Percentiles rank a stretch among this genome's conserved stretches.
These are phyloP conservation scores for Seiridium unicorne DNA, from an alignment of 2,329 filamentous ascomycete genomes.

Conservation along the genomic window DNA sequence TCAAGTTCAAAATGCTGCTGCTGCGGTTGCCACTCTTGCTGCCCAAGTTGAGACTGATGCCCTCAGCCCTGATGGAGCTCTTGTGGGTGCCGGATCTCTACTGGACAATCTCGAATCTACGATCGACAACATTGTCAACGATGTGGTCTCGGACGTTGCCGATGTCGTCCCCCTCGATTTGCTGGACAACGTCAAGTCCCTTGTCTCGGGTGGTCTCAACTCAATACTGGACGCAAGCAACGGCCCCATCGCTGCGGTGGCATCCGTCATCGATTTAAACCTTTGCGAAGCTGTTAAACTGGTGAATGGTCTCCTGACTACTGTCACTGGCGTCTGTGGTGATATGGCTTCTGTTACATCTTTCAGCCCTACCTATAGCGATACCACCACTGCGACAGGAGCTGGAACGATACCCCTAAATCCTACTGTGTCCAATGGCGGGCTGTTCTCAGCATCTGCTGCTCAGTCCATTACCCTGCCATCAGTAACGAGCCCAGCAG, in stretches of 20 bases:
- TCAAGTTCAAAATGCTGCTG: constrained; percentile 16
- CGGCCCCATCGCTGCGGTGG: constrained; percentile 16
- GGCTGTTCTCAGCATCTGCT: not conserved
- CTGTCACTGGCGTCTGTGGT: constrained; percentile 22
- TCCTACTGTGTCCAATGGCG: not conserved
- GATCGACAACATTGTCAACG: constrained; percentile 15
- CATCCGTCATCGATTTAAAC: constrained; percentile 20
- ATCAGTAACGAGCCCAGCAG: not conserved
- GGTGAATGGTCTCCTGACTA: constrained; percentile 21
- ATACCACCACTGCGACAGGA: not conserved
- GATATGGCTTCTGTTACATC: constrained; percentile 16
- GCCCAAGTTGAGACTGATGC: constrained; percentile 14
- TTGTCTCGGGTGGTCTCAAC: constrained; percentile 16
- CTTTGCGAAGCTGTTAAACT: constrained; percentile 19
- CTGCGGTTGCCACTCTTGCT: constrained; percentile 19
- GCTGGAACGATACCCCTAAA: not conserved
- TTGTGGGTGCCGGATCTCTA: constrained; percentile 15
- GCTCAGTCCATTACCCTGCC: not conserved
- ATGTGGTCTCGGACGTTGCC: constrained; percentile 13
- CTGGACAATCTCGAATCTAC: constrained; percentile 18
- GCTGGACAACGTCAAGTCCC: constrained; percentile 13
- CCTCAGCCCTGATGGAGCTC: constrained; percentile 16
- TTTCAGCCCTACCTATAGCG: constrained; percentile 10
- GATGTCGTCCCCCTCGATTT: constrained; percentile 13
- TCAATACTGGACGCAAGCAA: constrained; percentile 16